phyloP scores from a whole-genome alignment of 257 asterid genomes.

The Buddleja alternifolia region DNA sequence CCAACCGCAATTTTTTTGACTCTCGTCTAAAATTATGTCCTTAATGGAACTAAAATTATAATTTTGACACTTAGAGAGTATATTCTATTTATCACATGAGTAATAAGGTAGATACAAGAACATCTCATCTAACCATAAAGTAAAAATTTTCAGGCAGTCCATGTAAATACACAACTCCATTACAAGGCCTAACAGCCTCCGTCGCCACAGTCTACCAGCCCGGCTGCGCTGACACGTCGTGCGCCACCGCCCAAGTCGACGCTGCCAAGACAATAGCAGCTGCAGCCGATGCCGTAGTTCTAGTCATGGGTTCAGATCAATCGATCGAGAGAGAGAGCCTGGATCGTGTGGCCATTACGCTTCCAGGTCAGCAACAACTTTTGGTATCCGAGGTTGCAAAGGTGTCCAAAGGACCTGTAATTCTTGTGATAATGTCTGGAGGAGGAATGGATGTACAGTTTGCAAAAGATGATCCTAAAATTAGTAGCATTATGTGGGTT shows the following conservation, averaged over 20 bases:
- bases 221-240: slow-evolving; percentile 62
- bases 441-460: slow-evolving; percentile 86
- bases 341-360: slow-evolving; percentile 70
- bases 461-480: slow-evolving; percentile 68
- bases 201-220: slow-evolving; percentile 56
- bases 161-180: slow-evolving; percentile 67
- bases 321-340: slow-evolving; percentile 59
- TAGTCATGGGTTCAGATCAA: slow-evolving; percentile 83
- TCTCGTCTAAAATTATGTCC: too few species aligned
- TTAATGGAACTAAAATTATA: too few species aligned
- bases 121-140: too few species aligned
- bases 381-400: slow-evolving; percentile 66
- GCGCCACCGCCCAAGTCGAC: slow-evolving; percentile 55
- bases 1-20: not conserved
- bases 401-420: slow-evolving; percentile 75
- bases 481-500: slow-evolving; percentile 84
- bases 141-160: slow-evolving; percentile 61
- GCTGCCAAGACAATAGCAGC: slow-evolving; percentile 65
- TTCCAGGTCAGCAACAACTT: slow-evolving; percentile 82
- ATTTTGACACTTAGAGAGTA: too few species aligned
- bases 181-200: slow-evolving; percentile 59
- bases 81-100: too few species aligned
- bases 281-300: slow-evolving; percentile 71
- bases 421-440: slow-evolving; percentile 87
- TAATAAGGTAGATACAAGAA: too few species aligned